Percentiles rank a stretch among this genome's conserved stretches.
These are phyloP conservation scores for Naegleria gruberi DNA, from an alignment of 208 protist genomes.

Conservation along the genomic window DNA sequence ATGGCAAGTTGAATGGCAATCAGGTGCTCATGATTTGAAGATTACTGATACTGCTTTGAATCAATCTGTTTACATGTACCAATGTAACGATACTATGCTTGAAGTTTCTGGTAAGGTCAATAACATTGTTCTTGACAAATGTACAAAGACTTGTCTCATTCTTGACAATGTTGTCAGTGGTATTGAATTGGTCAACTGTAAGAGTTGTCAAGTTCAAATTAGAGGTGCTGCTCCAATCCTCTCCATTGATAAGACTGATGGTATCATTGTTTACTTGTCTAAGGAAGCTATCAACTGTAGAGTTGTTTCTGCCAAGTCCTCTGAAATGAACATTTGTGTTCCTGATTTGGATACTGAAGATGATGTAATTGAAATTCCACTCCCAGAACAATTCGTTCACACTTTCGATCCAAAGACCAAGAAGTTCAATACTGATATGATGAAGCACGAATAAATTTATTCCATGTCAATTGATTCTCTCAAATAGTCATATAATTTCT, in stretches of 20 bases:
- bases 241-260: constrained; percentile 17
- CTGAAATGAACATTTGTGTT: constrained; percentile 18
- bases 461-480: not conserved
- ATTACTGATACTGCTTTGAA: not conserved
- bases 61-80: constrained; percentile 10
- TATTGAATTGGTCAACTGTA: constrained; percentile 19
- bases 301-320: not conserved
- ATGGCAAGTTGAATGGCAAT: constrained; percentile 14
- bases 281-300: not conserved
- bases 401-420: not conserved
- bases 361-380: constrained; percentile 1
- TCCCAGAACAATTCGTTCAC: constrained; percentile 22
- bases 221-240: constrained; percentile 1
- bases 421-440: not conserved
- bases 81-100: not conserved
- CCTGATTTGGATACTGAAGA: not conserved
- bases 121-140: constrained; percentile 4
- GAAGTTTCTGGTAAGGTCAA: constrained; percentile 17
- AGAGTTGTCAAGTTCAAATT: not conserved
- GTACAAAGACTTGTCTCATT: constrained; percentile 7
- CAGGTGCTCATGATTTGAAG: not conserved
- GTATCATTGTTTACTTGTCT: not conserved
- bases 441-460: constrained; percentile 10
- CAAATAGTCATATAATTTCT: not conserved
- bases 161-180: not conserved